phyloP scores from a whole-genome alignment of 2,329 filamentous ascomycete species.

The Penicillium sp. region DNA sequence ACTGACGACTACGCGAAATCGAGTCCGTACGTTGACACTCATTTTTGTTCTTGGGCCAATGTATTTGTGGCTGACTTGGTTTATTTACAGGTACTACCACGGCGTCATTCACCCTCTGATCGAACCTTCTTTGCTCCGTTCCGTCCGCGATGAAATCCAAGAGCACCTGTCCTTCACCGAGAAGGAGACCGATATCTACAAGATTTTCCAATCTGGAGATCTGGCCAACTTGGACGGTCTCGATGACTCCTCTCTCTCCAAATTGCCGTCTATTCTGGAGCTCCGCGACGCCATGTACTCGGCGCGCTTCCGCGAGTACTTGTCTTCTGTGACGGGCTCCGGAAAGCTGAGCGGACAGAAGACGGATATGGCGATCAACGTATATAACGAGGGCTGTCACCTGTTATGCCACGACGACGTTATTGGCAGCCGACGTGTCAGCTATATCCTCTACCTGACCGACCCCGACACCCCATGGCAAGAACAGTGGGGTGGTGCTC shows the following conservation, averaged over 20 bases:
- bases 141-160: constrained; percentile 86
- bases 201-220: constrained; percentile 98
- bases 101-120: constrained; percentile 84
- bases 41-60: constrained; percentile 3
- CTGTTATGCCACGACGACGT: constrained; percentile 97
- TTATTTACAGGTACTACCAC: constrained; percentile 73
- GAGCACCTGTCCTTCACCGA: constrained; percentile 93
- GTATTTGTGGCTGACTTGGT: constrained; percentile 1
- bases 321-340: constrained; percentile 82
- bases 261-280: constrained; percentile 84
- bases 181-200: constrained; percentile 99
- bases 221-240: constrained; percentile 95
- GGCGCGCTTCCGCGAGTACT: constrained; percentile 82
- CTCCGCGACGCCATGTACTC: constrained; percentile 97
- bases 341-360: constrained; percentile 89
- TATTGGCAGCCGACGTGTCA: constrained; percentile 92
- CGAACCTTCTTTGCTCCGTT: constrained; percentile 78
- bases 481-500: constrained; percentile 86
- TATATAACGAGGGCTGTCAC: constrained; percentile 96
- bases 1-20: constrained; percentile 48
- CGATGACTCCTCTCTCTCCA: constrained; percentile 80
- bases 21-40: constrained; percentile 41
- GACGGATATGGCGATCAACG: constrained; percentile 99
- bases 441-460: constrained; percentile 95
- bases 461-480: constrained; percentile 92